Percentiles rank a stretch among this genome's conserved stretches.
Evolutionary conservation across 2,329 filamentous ascomycete genomes (phyloP).

Genomic region (Aspergillus amoenus): DNA sequence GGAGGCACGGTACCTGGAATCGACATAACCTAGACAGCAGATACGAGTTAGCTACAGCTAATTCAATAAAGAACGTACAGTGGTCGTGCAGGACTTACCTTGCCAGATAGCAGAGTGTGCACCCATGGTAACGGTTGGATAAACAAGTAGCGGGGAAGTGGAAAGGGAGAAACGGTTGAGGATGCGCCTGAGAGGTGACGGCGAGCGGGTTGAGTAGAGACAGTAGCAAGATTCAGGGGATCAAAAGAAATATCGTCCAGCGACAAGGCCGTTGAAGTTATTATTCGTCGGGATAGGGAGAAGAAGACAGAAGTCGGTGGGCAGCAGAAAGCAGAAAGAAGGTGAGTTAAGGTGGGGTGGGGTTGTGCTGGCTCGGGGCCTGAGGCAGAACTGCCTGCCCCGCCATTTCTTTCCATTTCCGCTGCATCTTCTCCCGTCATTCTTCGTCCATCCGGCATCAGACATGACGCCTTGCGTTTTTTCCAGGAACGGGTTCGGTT

Average conservation of each 20-base stretch:
- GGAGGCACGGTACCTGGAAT: constrained; percentile 54
- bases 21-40: constrained; percentile 55
- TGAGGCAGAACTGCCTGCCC: constrained; percentile 6
- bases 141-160: constrained; percentile 17
- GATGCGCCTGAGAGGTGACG: neutral
- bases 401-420: constrained; percentile 3
- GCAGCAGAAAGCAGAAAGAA: constrained; percentile 13
- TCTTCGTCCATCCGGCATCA: neutral
- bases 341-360: constrained; percentile 22
- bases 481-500: neutral
- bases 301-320: constrained; percentile 10
- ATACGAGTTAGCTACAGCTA: neutral
- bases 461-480: neutral
- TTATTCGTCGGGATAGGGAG: constrained; percentile 12
- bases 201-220: constrained; percentile 5
- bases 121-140: constrained; percentile 30
- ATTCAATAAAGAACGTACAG: neutral
- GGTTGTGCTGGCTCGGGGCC: constrained; percentile 19
- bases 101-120: constrained; percentile 39
- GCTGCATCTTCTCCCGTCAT: neutral
- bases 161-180: constrained; percentile 10
- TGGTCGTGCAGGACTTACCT: constrained; percentile 23
- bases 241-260: constrained; percentile 6
- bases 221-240: constrained; percentile 2
- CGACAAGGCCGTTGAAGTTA: constrained; percentile 4